phyloP scores from a whole-genome alignment of 345 rosid species.

The Ricinus communis region DNA sequence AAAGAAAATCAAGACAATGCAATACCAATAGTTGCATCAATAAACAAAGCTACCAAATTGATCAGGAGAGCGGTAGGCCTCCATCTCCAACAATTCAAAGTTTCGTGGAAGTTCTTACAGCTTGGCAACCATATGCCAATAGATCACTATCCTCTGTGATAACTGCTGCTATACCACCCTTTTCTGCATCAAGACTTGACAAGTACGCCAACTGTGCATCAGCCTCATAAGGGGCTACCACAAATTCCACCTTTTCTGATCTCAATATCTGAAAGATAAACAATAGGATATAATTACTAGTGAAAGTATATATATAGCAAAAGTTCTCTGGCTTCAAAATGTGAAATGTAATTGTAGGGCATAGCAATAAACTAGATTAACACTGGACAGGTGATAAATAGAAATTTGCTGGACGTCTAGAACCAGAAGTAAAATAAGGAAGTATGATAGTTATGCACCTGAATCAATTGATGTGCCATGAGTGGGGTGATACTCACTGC shows the following conservation, averaged over 20 bases:
- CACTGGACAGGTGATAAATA: background rate
- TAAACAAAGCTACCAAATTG: conserved; percentile 7
- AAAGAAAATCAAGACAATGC: conserved; percentile 29
- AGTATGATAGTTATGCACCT: conserved; percentile 40
- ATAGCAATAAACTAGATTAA: background rate
- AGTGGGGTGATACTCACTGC: conserved; percentile 75
- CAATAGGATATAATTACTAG: conserved; percentile 16
- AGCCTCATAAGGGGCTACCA: conserved; percentile 96
- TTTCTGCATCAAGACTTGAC: conserved; percentile 55
- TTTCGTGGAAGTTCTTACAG: conserved; percentile 66
- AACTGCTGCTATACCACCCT: conserved; percentile 80
- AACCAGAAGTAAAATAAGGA: background rate
- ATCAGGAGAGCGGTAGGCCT: conserved; percentile 33
- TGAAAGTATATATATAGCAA: background rate
- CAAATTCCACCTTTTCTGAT: conserved; percentile 71
- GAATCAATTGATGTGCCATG: conserved; percentile 75
- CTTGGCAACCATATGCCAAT: conserved; percentile 81
- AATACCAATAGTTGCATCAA: conserved; percentile 18
- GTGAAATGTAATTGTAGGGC: background rate
- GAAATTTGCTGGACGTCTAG: background rate
- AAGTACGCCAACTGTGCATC: conserved; percentile 92
- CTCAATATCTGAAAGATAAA: conserved; percentile 57
- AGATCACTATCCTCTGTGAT: conserved; percentile 92
- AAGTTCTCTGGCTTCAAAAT: no score
- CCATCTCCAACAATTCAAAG: conserved; percentile 34